A percentile compares a stretch with the other conserved stretches of the same genome.
Evolutionary conservation across 495 filamentous ascomycete species (phyloP).

Genomic region (Sordaria brevicollis): DNA sequence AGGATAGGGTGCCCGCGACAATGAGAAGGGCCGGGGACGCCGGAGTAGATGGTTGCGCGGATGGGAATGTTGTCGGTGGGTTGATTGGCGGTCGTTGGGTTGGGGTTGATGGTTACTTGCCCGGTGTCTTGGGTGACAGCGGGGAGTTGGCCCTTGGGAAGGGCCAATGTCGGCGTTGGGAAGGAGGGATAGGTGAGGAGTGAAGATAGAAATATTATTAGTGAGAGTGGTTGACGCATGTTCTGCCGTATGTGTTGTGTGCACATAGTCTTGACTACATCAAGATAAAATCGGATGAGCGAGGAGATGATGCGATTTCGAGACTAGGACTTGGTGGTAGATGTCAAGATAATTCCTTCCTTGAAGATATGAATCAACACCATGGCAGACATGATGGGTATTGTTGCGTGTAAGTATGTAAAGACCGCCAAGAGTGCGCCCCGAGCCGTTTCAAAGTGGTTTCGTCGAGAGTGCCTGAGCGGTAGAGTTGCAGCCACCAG

Average conservation of each 20-base stretch:
- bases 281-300: background rate
- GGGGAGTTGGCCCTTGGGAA: slow-evolving; percentile 9
- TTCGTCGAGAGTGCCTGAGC: background rate
- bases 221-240: background rate
- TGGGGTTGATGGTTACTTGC: slow-evolving; percentile 25
- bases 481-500: background rate
- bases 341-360: too few relatives aligned
- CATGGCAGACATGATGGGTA: background rate
- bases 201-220: background rate
- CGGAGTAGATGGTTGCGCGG: slow-evolving; percentile 25
- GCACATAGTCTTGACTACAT: background rate
- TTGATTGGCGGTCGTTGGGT: slow-evolving; percentile 10
- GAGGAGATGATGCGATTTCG: background rate
- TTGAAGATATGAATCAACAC: background rate
- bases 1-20: slow-evolving; percentile 25
- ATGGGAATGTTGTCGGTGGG: slow-evolving; percentile 18
- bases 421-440: background rate
- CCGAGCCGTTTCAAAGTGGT: background rate
- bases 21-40: slow-evolving; percentile 24
- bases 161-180: background rate
- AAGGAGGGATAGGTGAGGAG: background rate
- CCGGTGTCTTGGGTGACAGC: slow-evolving; percentile 18
- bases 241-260: background rate
- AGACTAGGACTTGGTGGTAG: background rate
- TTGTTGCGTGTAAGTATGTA: background rate